Evolutionary conservation across 2,329 filamentous ascomycete genomes (phyloP), one percentile per base, ranked within the genome.

Genomic region (Beauveria sp.): DNA sequence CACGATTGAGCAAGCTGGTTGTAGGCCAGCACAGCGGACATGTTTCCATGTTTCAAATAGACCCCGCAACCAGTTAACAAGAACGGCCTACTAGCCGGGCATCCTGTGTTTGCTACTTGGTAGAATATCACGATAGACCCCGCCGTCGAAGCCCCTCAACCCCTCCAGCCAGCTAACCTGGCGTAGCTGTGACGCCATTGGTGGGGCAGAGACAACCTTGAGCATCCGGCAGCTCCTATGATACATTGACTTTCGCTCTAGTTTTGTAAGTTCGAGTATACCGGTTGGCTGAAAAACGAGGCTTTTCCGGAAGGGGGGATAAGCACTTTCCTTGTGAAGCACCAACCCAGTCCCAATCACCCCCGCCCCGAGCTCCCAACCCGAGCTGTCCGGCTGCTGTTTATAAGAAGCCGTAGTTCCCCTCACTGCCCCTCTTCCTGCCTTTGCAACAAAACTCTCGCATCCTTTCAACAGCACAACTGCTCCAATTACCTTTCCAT

Each of bases 161-260:
- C 18, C 30, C 16, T 50, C 34, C 22, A 7, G 28, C 24, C 7
- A 28, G 28, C 10, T 26, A 22, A 20, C 44, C 30, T 30, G 53
- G 24, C 22, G 44, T 57, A 41, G 43, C 18, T 26, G 59, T 61
- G 59, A 61, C 59, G 59, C 52, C 59, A 61, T 61, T 54, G 59
- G 59, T 61, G 59, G 59, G 51, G 59, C 59, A 55, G n/a, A 52
- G 34, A 43, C 28, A 50, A 55, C 30, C 51, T 61, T 47, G 44
- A 61, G n/a, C 44, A 28, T 43, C 26, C 52, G 22, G 57, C 22
- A 41, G n/a, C 40, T 43, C 47, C 40, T 54, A 59, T 59, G 57
- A 59, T 59, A 54, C 57, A 46, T 53, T 59, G 57, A 59, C 57
- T 59, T 54, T 59, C 8, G 12, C 24, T 46, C 43, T 7, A 24